These are phyloP conservation scores for Colletotrichum brevisporum DNA, from an alignment of 2,329 filamentous ascomycete species.

Conservation along the genomic window DNA sequence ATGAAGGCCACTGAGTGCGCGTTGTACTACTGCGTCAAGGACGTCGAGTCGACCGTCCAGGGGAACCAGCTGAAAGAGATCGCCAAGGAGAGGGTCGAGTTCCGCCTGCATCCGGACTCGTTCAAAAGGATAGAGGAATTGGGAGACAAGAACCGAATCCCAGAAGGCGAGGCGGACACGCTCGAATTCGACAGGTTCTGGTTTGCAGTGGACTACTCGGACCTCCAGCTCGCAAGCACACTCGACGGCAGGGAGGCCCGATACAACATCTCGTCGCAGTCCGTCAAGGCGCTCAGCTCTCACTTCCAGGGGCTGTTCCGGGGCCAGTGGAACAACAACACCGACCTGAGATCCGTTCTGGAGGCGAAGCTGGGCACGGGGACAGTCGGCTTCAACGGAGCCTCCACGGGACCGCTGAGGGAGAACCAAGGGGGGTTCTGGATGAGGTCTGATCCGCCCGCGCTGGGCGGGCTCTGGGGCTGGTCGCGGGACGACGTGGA, in stretches of 20 bases:
- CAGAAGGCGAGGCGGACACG: background rate
- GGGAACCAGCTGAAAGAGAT: slow-evolving; percentile 3
- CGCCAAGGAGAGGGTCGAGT: background rate
- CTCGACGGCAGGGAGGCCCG: background rate
- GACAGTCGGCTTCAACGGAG: slow-evolving; percentile 11
- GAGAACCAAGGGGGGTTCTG: background rate
- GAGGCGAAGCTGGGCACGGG: background rate
- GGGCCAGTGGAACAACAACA: background rate
- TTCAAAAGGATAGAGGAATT: background rate
- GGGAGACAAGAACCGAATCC: background rate
- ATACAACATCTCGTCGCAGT: background rate
- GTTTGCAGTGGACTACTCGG: background rate
- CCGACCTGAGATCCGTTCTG: background rate
- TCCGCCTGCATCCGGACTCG: background rate
- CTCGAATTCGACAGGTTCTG: slow-evolving; percentile 17
- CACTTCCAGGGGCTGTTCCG: slow-evolving; percentile 16
- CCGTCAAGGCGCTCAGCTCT: slow-evolving; percentile 16
- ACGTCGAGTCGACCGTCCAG: background rate
- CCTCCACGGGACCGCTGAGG: background rate
- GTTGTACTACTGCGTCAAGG: slow-evolving; percentile 25
- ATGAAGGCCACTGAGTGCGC: slow-evolving; percentile 22
- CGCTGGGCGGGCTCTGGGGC: background rate
- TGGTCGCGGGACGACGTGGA: background rate
- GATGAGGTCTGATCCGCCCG: background rate
- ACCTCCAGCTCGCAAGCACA: background rate